Evolutionary conservation across 163 green algal species (phyloP).

Genomic region (Scenedesmus sp.): DNA sequence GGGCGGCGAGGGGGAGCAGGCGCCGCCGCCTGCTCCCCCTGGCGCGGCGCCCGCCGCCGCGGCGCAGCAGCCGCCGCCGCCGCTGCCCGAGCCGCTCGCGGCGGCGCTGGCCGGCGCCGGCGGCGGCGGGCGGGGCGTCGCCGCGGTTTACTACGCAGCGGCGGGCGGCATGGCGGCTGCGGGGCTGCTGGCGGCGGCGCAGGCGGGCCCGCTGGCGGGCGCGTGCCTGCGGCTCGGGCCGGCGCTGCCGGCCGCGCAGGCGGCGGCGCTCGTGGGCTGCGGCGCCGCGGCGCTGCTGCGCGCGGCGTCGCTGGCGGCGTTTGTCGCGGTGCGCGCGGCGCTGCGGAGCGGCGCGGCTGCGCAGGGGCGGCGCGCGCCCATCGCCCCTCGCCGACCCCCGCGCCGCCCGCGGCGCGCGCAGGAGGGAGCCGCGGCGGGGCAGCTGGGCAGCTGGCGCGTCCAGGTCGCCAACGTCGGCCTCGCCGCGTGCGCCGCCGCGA

Average conservation of each 20-base stretch:
- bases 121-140: too few species aligned
- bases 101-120: too few species aligned
- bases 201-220: not conserved
- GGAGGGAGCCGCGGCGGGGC: not conserved
- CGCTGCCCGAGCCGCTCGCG: slow-evolving; percentile 11
- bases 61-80: slow-evolving; percentile 7
- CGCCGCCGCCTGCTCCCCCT: too few species aligned
- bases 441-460: slow-evolving; percentile 41
- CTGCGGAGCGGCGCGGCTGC: too few species aligned
- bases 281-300: slow-evolving; percentile 12
- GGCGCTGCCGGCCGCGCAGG: slow-evolving; percentile 7
- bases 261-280: slow-evolving; percentile 37
- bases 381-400: too few species aligned
- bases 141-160: too few species aligned
- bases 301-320: slow-evolving; percentile 10
- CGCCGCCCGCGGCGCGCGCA: not conserved
- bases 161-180: slow-evolving; percentile 22
- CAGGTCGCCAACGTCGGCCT: slow-evolving; percentile 24
- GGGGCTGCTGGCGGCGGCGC: not conserved
- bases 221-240: not conserved
- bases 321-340: slow-evolving; percentile 21
- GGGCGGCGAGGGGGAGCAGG: too few species aligned
- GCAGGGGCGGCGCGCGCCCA: too few species aligned
- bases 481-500: not conserved
- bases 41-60: too few species aligned